Percentiles rank a stretch among this genome's conserved stretches.
Conservation (phyloP, 2,329 filamentous ascomycete species). For the Bretziella fagacearum region DNA sequence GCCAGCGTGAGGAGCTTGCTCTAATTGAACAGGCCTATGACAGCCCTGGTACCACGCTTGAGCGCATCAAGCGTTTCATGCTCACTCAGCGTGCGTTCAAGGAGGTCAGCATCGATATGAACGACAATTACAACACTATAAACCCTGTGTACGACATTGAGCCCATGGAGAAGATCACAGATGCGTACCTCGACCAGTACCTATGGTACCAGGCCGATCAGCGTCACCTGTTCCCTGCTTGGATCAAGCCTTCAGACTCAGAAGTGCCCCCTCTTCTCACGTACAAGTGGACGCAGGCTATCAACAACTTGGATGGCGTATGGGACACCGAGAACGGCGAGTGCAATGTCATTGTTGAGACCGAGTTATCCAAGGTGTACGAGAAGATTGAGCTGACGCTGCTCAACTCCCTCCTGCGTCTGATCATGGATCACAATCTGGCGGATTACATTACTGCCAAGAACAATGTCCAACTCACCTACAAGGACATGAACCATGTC, state of each 20-base stretch:
- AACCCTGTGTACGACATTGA: conserved; percentile 98
- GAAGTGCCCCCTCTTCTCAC: conserved; percentile 87
- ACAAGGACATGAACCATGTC: conserved; percentile 99
- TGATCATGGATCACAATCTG: conserved; percentile 99
- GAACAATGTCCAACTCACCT: conserved; percentile 97
- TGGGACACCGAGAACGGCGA: conserved; percentile 91
- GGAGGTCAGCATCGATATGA: conserved; percentile 99
- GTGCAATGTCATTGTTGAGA: conserved; percentile 98
- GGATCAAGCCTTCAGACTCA: conserved; percentile 98
- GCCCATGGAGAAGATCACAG: conserved; percentile 97
- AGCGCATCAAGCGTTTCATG: conserved; percentile 92
- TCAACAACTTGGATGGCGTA: conserved; percentile 91
- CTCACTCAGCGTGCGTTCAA: conserved; percentile 97
- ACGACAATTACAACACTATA: conserved; percentile 98
- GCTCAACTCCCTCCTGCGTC: conserved; percentile 73
- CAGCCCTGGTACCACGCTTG: conserved; percentile 85
- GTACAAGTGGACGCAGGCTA: conserved; percentile 98
- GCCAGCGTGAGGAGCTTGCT: conserved; percentile 88
- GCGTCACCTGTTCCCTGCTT: conserved; percentile 87
- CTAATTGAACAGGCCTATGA: conserved; percentile 97
- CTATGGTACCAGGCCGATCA: conserved; percentile 99
- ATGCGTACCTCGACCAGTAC: conserved; percentile 96
- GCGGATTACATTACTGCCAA: conserved; percentile 98
- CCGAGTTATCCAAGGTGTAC: conserved; percentile 95
- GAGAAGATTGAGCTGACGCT: conserved; percentile 97